phyloP scores from a whole-genome alignment of 2,329 filamentous ascomycete genomes.

The Fusarium cyanostomum region DNA sequence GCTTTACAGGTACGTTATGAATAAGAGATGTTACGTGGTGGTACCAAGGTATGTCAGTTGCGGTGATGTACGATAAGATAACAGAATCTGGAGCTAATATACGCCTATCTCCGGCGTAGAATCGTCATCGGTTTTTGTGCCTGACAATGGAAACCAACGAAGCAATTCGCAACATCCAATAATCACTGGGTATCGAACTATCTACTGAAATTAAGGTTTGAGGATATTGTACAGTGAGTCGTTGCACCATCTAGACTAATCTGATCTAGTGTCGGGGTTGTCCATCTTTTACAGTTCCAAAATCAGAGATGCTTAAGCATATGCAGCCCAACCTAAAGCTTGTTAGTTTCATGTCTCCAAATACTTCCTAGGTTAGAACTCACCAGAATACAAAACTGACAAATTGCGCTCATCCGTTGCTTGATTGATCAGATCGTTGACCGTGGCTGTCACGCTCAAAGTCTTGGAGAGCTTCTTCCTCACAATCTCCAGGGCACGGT shows the following conservation, averaged over 20 bases:
- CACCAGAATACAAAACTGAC: conserved; percentile 86
- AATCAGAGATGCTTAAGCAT: conserved; percentile 48
- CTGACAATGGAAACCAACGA: conserved; percentile 9
- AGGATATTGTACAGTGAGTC: neutral
- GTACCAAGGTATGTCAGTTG: conserved; percentile 39
- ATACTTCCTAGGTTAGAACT: conserved; percentile 41
- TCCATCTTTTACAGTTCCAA: neutral
- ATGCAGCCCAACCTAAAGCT: conserved; percentile 56
- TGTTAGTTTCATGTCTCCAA: conserved; percentile 33
- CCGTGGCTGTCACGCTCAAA: conserved; percentile 91
- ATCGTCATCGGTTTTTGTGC: conserved; percentile 16
- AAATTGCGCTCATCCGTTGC: conserved; percentile 93
- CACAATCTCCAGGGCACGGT: conserved; percentile 90
- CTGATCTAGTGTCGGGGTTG: neutral
- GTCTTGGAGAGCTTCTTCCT: conserved; percentile 96
- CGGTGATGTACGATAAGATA: conserved; percentile 42
- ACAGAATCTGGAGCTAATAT: conserved; percentile 28
- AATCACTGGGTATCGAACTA: neutral
- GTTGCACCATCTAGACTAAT: neutral
- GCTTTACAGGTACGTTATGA: neutral
- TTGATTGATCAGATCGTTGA: conserved; percentile 96
- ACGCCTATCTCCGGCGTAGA: conserved; percentile 17
- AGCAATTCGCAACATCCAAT: neutral
- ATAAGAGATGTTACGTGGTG: too few relatives aligned
- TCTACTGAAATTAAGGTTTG: neutral